Evolutionary conservation across 164 flowering plant species (phyloP).

Genomic region (Magnolia sinica): DNA sequence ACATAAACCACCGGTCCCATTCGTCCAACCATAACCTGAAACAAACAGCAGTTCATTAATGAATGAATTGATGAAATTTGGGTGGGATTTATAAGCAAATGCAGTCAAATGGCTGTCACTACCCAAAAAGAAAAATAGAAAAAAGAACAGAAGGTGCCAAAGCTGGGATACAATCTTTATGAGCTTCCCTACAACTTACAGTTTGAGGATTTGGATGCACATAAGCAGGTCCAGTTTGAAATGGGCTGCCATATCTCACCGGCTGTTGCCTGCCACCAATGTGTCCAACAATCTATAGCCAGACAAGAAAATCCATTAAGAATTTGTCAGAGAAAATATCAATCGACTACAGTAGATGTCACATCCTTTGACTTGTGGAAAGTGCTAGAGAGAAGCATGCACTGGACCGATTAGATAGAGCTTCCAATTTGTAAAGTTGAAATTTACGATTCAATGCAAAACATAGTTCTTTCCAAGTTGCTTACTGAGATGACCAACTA

Average conservation of each 20-base stretch:
- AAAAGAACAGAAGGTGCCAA: too few species aligned
- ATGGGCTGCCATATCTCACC: constrained; percentile 48
- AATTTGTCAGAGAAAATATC: not conserved
- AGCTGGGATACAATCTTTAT: not conserved
- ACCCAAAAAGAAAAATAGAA: not conserved
- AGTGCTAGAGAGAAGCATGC: not conserved
- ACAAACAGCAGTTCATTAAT: not conserved
- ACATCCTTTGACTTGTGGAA: not conserved
- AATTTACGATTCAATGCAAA: not conserved
- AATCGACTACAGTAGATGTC: not conserved
- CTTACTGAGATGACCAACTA: not conserved
- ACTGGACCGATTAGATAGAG: not conserved
- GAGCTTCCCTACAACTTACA: constrained; percentile 35
- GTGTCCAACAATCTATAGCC: constrained; percentile 51
- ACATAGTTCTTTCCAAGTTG: not conserved
- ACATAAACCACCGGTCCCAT: constrained; percentile 57
- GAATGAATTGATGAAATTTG: not conserved
- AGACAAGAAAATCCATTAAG: constrained; percentile 10
- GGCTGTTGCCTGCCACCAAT: constrained; percentile 49
- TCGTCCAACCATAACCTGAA: constrained; percentile 69
- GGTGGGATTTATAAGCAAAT: not conserved
- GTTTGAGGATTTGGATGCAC: constrained; percentile 56
- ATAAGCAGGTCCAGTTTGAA: constrained; percentile 47
- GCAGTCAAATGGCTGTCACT: not conserved
- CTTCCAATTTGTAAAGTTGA: not conserved